Percentiles rank a stretch among this genome's conserved stretches.
phyloP scores from a whole-genome alignment of 352 stramenopile genomes.

The Achlya hypogyna region DNA sequence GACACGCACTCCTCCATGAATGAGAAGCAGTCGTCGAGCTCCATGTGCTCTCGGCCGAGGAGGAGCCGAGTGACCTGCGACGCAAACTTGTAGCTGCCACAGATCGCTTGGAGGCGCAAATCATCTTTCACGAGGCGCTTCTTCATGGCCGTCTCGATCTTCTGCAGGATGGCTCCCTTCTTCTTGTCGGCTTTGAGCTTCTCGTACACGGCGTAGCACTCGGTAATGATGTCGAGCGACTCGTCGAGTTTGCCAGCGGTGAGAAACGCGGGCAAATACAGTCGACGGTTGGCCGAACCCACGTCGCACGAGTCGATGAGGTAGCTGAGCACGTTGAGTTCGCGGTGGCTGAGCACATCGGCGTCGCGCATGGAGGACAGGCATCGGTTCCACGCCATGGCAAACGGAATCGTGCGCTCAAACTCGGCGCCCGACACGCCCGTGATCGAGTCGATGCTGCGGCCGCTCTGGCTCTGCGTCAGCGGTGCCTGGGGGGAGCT shows the following conservation, averaged over 20 bases:
- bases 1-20: conserved; percentile 23
- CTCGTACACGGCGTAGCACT: conserved; percentile 22
- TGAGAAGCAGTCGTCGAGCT: conserved; percentile 22
- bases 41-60: conserved; percentile 23
- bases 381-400: conserved; percentile 26
- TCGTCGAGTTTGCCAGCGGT: conserved; percentile 26
- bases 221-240: conserved; percentile 27
- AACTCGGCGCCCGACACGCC: conserved; percentile 23
- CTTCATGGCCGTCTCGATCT: conserved; percentile 22
- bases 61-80: conserved; percentile 21
- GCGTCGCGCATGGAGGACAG: conserved; percentile 23
- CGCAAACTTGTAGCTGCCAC: conserved; percentile 23
- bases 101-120: conserved; percentile 23
- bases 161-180: conserved; percentile 23
- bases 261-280: conserved; percentile 24
- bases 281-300: conserved; percentile 6
- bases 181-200: conserved; percentile 25
- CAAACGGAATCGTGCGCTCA: conserved; percentile 26
- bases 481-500: neutral
- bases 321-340: conserved; percentile 26
- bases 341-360: conserved; percentile 24
- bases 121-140: conserved; percentile 24
- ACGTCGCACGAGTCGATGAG: conserved; percentile 22
- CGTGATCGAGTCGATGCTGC: conserved; percentile 19
- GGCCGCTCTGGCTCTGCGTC: neutral